A percentile compares a stretch with the other conserved stretches of the same genome.
These are phyloP conservation scores for Aquilaria sinensis DNA, from an alignment of 345 rosid genomes.

Conservation along the genomic window DNA sequence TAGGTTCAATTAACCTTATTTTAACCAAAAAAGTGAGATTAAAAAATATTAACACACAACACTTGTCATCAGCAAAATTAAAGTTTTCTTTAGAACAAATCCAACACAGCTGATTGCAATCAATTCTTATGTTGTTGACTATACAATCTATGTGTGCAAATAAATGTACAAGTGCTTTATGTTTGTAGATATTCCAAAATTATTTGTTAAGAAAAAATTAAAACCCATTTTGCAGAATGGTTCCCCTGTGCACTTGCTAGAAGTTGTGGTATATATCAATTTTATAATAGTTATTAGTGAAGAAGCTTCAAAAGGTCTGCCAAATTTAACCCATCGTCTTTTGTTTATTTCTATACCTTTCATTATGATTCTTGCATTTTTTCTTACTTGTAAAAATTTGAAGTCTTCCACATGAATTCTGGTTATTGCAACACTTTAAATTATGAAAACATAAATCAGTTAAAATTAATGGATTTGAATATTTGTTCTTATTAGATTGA, in stretches of 20 bases:
- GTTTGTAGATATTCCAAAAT: not conserved
- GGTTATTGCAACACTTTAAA: too few species aligned
- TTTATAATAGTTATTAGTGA: conserved; percentile 81
- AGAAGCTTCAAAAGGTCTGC: conserved; percentile 76
- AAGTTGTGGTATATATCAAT: conserved; percentile 72
- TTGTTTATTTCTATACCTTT: conserved; percentile 2
- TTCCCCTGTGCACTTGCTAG: conserved; percentile 64
- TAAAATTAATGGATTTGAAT: too few species aligned
- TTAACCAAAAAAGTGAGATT: too few species aligned
- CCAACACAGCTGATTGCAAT: conserved; percentile 91
- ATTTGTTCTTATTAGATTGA: too few species aligned
- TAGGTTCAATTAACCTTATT: too few species aligned
- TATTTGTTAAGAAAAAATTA: not conserved
- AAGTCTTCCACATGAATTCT: too few species aligned
- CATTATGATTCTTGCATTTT: too few species aligned
- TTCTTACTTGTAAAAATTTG: too few species aligned
- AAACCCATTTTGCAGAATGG: conserved; percentile 60
- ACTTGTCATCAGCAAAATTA: too few species aligned
- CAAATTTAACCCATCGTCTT: conserved; percentile 72
- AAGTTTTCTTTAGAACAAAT: too few species aligned
- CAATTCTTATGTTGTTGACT: conserved; percentile 72
- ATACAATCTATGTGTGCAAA: conserved; percentile 89
- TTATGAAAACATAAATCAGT: too few species aligned
- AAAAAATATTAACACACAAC: too few species aligned
- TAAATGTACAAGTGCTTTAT: conserved; percentile 45